Evolutionary conservation across 2,329 filamentous ascomycete species (phyloP).

Genomic region (Davidsoniella eucalypti): DNA sequence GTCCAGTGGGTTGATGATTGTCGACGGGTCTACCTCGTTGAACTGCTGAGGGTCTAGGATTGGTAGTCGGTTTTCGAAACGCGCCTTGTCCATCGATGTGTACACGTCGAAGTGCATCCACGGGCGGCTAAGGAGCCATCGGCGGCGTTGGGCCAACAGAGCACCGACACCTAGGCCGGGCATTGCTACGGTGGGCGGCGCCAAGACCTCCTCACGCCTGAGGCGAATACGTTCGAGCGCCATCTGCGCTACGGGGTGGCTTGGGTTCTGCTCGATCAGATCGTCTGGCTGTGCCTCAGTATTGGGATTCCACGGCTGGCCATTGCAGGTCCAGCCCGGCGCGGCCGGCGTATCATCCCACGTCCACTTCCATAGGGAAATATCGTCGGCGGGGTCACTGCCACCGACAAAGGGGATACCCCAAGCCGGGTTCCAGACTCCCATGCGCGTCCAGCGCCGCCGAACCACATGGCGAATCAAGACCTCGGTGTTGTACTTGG

Average conservation of each 20-base stretch:
- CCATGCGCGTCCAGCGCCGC: constrained; percentile 6
- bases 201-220: not conserved
- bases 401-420: not conserved
- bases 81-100: not conserved
- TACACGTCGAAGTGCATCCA: constrained; percentile 11
- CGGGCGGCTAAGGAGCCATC: constrained; percentile 5
- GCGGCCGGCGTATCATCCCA: constrained; percentile 7
- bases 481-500: not conserved
- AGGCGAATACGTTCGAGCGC: not conserved
- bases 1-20: too few species aligned
- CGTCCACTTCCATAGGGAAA: constrained; percentile 6
- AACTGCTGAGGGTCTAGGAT: too few species aligned
- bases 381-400: not conserved
- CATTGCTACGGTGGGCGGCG: too few species aligned
- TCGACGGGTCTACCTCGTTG: too few species aligned
- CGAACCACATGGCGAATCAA: constrained; percentile 10
- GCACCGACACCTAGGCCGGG: not conserved
- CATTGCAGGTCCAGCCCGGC: not conserved
- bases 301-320: not conserved
- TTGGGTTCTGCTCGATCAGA: constrained; percentile 1
- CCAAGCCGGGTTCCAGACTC: constrained; percentile 10
- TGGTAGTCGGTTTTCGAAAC: not conserved
- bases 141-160: not conserved
- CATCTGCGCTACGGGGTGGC: constrained; percentile 2
- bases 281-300: not conserved